Conservation (phyloP, 805 yeast species). For the Candida pini region DNA sequence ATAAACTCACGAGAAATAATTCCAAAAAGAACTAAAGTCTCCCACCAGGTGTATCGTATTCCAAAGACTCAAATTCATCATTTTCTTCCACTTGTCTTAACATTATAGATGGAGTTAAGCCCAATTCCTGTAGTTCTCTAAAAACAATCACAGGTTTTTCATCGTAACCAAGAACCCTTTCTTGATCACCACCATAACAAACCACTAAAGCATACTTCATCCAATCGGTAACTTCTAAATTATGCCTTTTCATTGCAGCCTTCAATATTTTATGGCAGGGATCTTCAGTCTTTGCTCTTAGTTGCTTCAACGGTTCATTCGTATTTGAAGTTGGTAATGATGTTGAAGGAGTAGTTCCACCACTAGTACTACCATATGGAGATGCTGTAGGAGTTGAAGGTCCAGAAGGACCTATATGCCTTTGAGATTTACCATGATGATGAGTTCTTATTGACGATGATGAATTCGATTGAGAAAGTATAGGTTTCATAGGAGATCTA, state of each 20-base stretch:
- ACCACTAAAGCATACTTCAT: conserved; percentile 82
- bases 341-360: conserved; percentile 1
- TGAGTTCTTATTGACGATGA: conserved; percentile 20
- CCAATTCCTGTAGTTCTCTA: conserved; percentile 78
- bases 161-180: conserved; percentile 71
- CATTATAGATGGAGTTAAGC: conserved; percentile 89
- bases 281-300: conserved; percentile 84
- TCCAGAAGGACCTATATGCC: no score
- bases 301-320: conserved; percentile 70
- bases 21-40: conserved; percentile 21
- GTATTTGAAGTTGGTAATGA: conserved; percentile 4
- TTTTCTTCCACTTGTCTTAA: conserved; percentile 70
- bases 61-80: conserved; percentile 22
- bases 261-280: conserved; percentile 85
- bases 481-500: conserved; percentile 1
- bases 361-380: not conserved
- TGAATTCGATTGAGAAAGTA: conserved; percentile 16
- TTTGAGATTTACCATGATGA: no score
- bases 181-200: conserved; percentile 89
- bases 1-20: not conserved
- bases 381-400: conserved; percentile 1
- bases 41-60: conserved; percentile 37
- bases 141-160: conserved; percentile 87
- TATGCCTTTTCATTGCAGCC: conserved; percentile 83
- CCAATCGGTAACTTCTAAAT: conserved; percentile 75